phyloP scores from a whole-genome alignment of 805 yeast genomes.

The Wickerhamomyces bisporus region DNA sequence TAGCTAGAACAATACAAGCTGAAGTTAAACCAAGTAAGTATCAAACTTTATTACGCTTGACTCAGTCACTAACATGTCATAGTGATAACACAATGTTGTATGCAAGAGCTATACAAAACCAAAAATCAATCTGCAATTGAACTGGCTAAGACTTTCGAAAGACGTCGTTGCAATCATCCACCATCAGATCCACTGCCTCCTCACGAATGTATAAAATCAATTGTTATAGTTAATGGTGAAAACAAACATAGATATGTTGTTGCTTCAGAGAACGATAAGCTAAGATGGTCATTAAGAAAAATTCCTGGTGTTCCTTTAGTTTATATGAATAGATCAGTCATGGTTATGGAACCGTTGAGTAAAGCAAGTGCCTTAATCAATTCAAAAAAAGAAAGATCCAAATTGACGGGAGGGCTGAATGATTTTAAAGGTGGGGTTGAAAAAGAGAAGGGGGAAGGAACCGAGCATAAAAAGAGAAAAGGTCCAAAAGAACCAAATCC shows the following conservation, averaged over 20 bases:
- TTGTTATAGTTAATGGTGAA: constrained; percentile 63
- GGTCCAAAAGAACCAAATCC: constrained; percentile 89
- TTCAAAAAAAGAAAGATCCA: constrained; percentile 50
- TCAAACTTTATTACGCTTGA: no score
- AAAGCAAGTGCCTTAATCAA: constrained; percentile 55
- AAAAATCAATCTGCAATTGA: constrained; percentile 73
- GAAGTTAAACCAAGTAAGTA: constrained; percentile 61
- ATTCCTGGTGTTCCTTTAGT: constrained; percentile 89
- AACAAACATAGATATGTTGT: constrained; percentile 90
- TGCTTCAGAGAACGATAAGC: constrained; percentile 71
- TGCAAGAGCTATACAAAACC: constrained; percentile 74
- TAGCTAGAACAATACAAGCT: constrained; percentile 76
- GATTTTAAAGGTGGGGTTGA: constrained; percentile 50
- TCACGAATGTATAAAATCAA: constrained; percentile 67
- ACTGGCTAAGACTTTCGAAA: constrained; percentile 76
- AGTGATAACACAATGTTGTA: constrained; percentile 92
- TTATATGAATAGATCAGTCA: constrained; percentile 84
- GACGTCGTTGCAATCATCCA: constrained; percentile 88
- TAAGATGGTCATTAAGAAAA: constrained; percentile 63
- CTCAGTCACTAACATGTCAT: no score
- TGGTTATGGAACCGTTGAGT: constrained; percentile 94
- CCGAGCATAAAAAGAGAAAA: constrained; percentile 42
- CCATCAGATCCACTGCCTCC: constrained; percentile 59
- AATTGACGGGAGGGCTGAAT: constrained; percentile 76
- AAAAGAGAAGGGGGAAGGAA: constrained; percentile 17